Evolutionary conservation across 768 basidiomycete genomes (phyloP), one percentile per base, ranked within the genome.

Genomic region (Daedaleopsis nitida): DNA sequence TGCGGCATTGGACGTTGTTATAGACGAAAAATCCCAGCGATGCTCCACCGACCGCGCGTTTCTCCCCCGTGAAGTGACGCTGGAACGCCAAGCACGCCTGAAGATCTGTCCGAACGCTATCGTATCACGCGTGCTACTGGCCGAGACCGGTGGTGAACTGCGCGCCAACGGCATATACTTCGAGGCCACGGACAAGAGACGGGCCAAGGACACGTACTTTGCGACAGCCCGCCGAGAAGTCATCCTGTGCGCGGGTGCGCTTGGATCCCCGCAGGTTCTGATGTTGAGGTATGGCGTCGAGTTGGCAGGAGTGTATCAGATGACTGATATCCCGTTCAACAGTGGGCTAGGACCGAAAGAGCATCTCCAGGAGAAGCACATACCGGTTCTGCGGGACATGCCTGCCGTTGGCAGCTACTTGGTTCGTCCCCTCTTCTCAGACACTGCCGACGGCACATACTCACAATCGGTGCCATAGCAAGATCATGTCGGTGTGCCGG

Each of bases 351-450:
- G 72, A 3, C 63, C 66, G 14, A n/a, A 38, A 11, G 50, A 5
- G 2, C 60, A 62, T n/a, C 65, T 73, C 12, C 42, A 51, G 6
- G 39, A 55, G 16, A 55, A 69, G 21, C 65, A 65, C 11, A 65
- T 73, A 17, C n/a, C 55, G 1, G 50, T 64, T 5, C 35, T 67
- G 10, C 48, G 54, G 7, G 27, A 70, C 48, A 54, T 71, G 35
- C 70, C 70, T 1, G 70, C 62, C 2, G 72, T 74, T 4, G 73
- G 73, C 4, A 59, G 43, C 39, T 60, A 71, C 43, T 39, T 74
- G 42, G 64, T 65, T 21, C 14, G 37, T n/a, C n/a, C n/a, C n/a
- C n/a, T n/a, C n/a, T n/a, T n/a, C n/a, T 38, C 37, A 14, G 37
- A 14, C 37, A 8, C 37, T 8, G 8, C 37, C 14, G 0, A 60